phyloP scores from a whole-genome alignment of 345 rosid genomes.

The Euphorbia peplus region DNA sequence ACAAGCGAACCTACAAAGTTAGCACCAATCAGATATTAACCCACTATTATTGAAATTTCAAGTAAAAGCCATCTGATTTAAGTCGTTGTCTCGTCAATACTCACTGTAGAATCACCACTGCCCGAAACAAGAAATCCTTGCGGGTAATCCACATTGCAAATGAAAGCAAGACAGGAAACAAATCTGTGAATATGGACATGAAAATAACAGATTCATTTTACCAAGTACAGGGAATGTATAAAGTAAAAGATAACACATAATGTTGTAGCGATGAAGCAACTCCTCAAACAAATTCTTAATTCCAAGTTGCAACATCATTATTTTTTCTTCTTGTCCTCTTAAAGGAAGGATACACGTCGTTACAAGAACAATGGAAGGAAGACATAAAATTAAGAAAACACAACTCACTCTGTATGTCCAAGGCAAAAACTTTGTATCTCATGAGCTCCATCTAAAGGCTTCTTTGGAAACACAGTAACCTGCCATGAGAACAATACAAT shows the following conservation, averaged over 20 bases:
- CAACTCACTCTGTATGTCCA: constrained; percentile 94
- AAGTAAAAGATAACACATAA: background rate
- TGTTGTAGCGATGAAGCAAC: background rate
- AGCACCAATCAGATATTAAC: constrained; percentile 9
- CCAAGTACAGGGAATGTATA: background rate
- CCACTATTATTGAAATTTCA: constrained; percentile 5
- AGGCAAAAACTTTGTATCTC: constrained; percentile 94
- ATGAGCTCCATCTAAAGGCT: constrained; percentile 85
- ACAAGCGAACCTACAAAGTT: constrained; percentile 68
- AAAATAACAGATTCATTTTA: constrained; percentile 8
- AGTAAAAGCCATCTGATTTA: constrained; percentile 7
- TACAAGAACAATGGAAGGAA: background rate
- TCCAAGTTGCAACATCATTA: background rate
- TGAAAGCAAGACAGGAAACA: constrained; percentile 73
- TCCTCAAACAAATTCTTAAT: background rate
- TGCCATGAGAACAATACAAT: constrained; percentile 27
- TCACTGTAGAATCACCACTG: constrained; percentile 91
- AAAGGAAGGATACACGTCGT: background rate
- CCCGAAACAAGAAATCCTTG: constrained; percentile 83
- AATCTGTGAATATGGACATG: constrained; percentile 44
- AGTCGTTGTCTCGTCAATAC: constrained; percentile 24
- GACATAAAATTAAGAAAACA: constrained; percentile 21
- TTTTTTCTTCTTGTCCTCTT: background rate
- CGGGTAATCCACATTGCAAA: constrained; percentile 43
- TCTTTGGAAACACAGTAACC: constrained; percentile 82